Conservation (phyloP, 1,284 basidiomycete genomes). For the Ganoderma boninense region DNA sequence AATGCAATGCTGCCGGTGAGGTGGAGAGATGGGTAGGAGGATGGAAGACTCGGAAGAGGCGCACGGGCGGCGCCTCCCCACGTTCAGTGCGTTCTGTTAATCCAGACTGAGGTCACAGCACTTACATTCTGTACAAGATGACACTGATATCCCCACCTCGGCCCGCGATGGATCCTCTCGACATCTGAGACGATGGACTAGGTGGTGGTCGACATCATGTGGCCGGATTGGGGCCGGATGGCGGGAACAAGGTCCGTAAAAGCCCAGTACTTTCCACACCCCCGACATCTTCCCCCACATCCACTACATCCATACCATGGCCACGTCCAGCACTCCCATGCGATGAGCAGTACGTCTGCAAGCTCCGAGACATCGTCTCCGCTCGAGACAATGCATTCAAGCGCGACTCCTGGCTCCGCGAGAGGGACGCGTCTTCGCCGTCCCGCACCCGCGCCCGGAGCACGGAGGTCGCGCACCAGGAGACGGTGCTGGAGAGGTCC, state of each 20-base stretch:
- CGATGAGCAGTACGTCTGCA: constrained; percentile 82
- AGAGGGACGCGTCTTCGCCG: too few species aligned
- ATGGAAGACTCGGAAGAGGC: too few species aligned
- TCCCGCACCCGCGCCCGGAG: too few species aligned
- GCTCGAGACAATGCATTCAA: constrained; percentile 84
- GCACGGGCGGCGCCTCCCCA: too few species aligned
- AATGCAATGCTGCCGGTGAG: too few species aligned
- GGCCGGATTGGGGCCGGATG: constrained; percentile 28
- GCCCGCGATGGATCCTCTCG: neutral
- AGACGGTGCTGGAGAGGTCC: too few species aligned
- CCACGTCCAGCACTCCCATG: constrained; percentile 61
- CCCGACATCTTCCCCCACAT: constrained; percentile 1
- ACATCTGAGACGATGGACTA: neutral
- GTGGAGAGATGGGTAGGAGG: too few species aligned
- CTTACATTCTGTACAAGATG: too few species aligned
- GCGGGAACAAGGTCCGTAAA: constrained; percentile 11
- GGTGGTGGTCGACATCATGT: constrained; percentile 24
- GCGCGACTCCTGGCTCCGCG: constrained; percentile 87
- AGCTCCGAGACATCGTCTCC: constrained; percentile 84
- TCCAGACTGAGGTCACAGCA: too few species aligned
- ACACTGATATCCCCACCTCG: neutral
- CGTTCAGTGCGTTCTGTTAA: too few species aligned
- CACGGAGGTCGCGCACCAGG: too few species aligned
- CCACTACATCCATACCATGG: constrained; percentile 18
- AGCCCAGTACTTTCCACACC: constrained; percentile 5